Conservation (phyloP, 1,139 yeast species). For the Hansenula lynferdii region DNA sequence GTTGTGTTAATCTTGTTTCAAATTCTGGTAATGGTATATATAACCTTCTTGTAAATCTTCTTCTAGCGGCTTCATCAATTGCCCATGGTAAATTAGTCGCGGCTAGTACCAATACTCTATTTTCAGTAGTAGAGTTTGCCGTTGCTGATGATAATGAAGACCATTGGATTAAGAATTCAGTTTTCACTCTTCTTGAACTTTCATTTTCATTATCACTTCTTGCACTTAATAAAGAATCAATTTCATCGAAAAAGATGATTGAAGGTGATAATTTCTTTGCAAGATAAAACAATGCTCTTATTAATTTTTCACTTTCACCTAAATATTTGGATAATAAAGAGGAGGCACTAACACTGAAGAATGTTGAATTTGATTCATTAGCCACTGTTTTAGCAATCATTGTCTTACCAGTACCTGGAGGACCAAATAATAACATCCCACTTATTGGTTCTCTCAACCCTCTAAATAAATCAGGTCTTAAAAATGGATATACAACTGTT, state of each 20-base stretch:
- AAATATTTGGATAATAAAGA: constrained; percentile 57
- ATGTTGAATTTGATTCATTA: constrained; percentile 59
- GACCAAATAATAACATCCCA: constrained; percentile 63
- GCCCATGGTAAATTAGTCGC: constrained; percentile 69
- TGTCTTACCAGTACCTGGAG: constrained; percentile 43
- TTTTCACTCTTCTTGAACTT: constrained; percentile 51
- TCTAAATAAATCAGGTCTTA: constrained; percentile 56
- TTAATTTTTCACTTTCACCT: constrained; percentile 61
- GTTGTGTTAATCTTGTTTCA: constrained; percentile 48
- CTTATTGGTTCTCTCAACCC: constrained; percentile 61
- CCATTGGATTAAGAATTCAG: constrained; percentile 64
- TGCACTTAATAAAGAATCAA: constrained; percentile 54
- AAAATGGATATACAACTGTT: constrained; percentile 62
- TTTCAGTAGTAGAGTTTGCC: constrained; percentile 32
- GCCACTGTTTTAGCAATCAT: constrained; percentile 69
- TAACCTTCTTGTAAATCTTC: constrained; percentile 56
- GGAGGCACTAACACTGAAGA: constrained; percentile 58
- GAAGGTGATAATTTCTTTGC: constrained; percentile 46
- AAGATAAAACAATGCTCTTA: constrained; percentile 51
- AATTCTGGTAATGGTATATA: constrained; percentile 64
- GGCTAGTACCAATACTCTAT: constrained; percentile 52
- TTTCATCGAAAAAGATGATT: constrained; percentile 53
- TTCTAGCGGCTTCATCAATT: constrained; percentile 63
- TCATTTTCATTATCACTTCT: constrained; percentile 47
- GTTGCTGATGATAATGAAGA: constrained; percentile 56